Base-by-base conservation (phyloP, 2,329 filamentous ascomycete genomes). In the Tetracladium maxilliforme region DNA sequence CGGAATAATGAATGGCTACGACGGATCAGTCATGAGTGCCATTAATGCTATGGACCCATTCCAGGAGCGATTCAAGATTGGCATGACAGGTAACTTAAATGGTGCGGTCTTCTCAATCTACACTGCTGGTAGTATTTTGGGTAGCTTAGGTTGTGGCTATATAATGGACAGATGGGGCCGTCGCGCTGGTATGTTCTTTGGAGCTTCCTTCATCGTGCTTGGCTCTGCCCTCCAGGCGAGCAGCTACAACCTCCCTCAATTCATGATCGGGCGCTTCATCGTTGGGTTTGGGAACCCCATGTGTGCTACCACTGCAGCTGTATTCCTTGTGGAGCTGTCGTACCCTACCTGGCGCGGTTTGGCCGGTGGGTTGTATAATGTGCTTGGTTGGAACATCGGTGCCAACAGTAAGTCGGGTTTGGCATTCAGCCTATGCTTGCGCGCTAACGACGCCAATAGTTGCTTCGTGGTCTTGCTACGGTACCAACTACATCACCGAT, bases 1-100 rank as follows among this genome's bases (percentile, higher is more conserved):
- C n/a, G n/a, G n/a, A n/a, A n/a, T n/a, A n/a, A n/a, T 70, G 25
- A 70, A 70, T 30, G 66, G 66, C 9, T 70, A 61, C 33, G 64
- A 69, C 39, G 61, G 63, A 6, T 58, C 52, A 11, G 43, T 70
- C 6, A 66, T 70, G 61, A 63, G 64, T 15, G 61, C 61, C 3
- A 42, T 70, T n/a, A 70, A 70, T 33, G 64, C 56, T 12, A 67
- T 71, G 61, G 41, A 42, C 2, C 52, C 57, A 1, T 72, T 70
- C 32, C 59, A 60, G 30, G 28, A 43, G 6, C 66, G 54, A 29
- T 68, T 66, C n/a, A n/a, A n/a, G n/a, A n/a, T n/a, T n/a, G n/a
- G n/a, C n/a, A n/a, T 34, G 37, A 55, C 32, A 56, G 64, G 55
- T 61, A 36, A 34, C 53, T 39, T 6, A 24, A 67, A 63, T 1